These are phyloP conservation scores for Fragilariopsis cylindrus DNA, from an alignment of 108 stramenopile species.

Conservation along the genomic window DNA sequence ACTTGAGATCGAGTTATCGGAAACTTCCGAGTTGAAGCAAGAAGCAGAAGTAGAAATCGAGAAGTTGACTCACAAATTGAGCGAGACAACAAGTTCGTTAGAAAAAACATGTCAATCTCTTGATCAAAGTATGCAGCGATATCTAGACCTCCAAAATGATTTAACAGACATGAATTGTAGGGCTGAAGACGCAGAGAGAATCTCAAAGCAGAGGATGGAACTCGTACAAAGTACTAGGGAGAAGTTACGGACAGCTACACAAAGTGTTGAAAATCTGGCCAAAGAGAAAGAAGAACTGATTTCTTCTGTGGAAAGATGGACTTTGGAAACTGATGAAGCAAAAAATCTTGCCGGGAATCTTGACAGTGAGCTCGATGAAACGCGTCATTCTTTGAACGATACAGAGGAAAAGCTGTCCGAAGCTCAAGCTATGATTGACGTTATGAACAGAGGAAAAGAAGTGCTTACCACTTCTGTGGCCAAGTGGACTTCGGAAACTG, in stretches of 20 bases:
- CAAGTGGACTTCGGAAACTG: slow-evolving; percentile 8
- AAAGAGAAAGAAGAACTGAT: slow-evolving; percentile 17
- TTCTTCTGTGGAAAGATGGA: slow-evolving; percentile 4
- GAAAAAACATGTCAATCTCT: slow-evolving; percentile 21
- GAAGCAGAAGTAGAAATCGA: slow-evolving; percentile 14
- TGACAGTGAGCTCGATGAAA: slow-evolving; percentile 16
- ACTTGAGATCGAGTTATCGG: slow-evolving; percentile 1
- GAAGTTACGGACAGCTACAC: slow-evolving; percentile 13
- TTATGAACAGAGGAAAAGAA: slow-evolving; percentile 4
- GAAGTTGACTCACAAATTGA: slow-evolving; percentile 2
- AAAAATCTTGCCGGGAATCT: slow-evolving; percentile 2
- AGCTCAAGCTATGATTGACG: slow-evolving; percentile 5
- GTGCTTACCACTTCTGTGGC: neutral
- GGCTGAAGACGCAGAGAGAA: slow-evolving; percentile 35
- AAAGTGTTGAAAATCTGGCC: slow-evolving; percentile 8
- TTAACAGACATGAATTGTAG: slow-evolving; percentile 24
- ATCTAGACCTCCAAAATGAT: slow-evolving; percentile 21
- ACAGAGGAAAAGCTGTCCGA: slow-evolving; percentile 1
- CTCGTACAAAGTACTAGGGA: slow-evolving; percentile 25
- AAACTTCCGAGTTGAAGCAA: neutral
- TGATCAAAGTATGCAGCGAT: slow-evolving; percentile 21
- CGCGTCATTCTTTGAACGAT: neutral
- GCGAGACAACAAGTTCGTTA: slow-evolving; percentile 4
- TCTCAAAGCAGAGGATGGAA: slow-evolving; percentile 34
- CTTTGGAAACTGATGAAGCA: slow-evolving; percentile 19